Evolutionary conservation across 2,329 filamentous ascomycete species (phyloP).

Genomic region (Sporothrix phasma): DNA sequence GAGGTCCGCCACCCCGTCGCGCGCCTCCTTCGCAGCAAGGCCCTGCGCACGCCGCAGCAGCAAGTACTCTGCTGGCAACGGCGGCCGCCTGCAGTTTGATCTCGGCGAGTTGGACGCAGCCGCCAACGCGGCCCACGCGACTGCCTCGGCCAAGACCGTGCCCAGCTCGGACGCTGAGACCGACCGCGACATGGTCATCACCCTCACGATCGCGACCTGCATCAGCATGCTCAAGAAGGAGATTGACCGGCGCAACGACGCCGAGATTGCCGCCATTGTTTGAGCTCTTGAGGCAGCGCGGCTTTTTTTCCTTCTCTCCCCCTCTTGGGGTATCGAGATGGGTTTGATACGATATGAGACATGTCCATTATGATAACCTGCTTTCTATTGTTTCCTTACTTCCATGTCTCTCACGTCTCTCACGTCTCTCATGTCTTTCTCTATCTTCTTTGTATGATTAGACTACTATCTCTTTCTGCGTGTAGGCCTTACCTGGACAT

Average conservation of each 20-base stretch:
- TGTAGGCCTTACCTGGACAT: background rate
- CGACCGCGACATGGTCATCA: constrained; percentile 33
- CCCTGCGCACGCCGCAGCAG: constrained; percentile 31
- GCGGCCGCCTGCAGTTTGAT: constrained; percentile 32
- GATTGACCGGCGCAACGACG: constrained; percentile 44
- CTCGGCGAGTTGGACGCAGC: constrained; percentile 29
- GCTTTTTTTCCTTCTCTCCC: too few species aligned
- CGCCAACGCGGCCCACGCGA: background rate
- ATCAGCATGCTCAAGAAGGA: constrained; percentile 57
- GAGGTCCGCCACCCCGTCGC: constrained; percentile 30
- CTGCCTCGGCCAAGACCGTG: too few species aligned
- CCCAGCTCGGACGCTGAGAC: constrained; percentile 18
- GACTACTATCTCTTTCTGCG: background rate
- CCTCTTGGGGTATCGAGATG: too few species aligned
- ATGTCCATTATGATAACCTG: background rate
- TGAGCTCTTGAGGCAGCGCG: background rate
- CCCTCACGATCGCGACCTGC: constrained; percentile 46
- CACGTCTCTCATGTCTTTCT: background rate
- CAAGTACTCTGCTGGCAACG: constrained; percentile 37
- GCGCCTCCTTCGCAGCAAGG: constrained; percentile 33
- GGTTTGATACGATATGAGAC: background rate
- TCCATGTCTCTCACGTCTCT: background rate
- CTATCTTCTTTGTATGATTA: background rate
- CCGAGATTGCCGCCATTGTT: constrained; percentile 36
- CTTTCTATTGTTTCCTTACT: background rate